Percentiles rank a stretch among this genome's conserved stretches.
phyloP scores from a whole-genome alignment of 2,329 filamentous ascomycete species.

The Verticillium longisporum region DNA sequence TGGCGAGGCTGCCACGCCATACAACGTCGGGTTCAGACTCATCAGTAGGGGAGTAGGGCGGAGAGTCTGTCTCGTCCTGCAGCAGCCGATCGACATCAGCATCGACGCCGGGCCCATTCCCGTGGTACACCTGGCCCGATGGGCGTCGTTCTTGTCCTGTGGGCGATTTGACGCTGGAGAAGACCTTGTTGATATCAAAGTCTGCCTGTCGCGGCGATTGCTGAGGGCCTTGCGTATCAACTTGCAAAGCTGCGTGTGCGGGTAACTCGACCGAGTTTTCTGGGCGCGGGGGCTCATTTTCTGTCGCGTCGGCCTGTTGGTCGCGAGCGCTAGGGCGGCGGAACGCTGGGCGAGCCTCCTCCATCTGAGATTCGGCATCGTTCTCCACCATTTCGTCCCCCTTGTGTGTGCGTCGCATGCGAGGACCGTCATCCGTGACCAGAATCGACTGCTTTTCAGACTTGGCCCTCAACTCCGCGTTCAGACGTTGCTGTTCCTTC shows the following conservation, averaged over 20 bases:
- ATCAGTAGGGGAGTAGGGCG: conserved; percentile 77
- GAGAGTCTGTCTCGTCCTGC: conserved; percentile 69
- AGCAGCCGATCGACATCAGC: conserved; percentile 86
- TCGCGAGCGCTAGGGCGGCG: conserved; percentile 22
- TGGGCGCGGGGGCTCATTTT: background rate
- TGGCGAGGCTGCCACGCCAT: conserved; percentile 70
- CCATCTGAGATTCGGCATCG: conserved; percentile 42
- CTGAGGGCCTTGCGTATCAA: conserved; percentile 33
- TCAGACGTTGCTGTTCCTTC: conserved; percentile 75
- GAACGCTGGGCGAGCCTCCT: conserved; percentile 26
- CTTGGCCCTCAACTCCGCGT: conserved; percentile 68
- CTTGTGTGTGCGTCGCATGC: conserved; percentile 86
- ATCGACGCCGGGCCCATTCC: conserved; percentile 60
- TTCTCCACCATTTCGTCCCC: conserved; percentile 86
- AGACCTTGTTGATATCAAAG: conserved; percentile 84
- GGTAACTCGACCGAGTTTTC: conserved; percentile 16
- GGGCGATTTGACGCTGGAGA: conserved; percentile 75
- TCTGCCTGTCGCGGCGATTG: conserved; percentile 48
- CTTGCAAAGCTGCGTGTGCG: conserved; percentile 29
- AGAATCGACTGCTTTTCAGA: conserved; percentile 81
- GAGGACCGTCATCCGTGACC: conserved; percentile 67
- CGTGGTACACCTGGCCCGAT: conserved; percentile 37
- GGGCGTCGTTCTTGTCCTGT: conserved; percentile 39
- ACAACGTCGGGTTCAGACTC: conserved; percentile 64
- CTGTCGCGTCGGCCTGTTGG: background rate